A percentile compares a stretch with the other conserved stretches of the same genome.
These are phyloP conservation scores for Choricystis sp. DNA, from an alignment of 139 green algal species.

Conservation along the genomic window DNA sequence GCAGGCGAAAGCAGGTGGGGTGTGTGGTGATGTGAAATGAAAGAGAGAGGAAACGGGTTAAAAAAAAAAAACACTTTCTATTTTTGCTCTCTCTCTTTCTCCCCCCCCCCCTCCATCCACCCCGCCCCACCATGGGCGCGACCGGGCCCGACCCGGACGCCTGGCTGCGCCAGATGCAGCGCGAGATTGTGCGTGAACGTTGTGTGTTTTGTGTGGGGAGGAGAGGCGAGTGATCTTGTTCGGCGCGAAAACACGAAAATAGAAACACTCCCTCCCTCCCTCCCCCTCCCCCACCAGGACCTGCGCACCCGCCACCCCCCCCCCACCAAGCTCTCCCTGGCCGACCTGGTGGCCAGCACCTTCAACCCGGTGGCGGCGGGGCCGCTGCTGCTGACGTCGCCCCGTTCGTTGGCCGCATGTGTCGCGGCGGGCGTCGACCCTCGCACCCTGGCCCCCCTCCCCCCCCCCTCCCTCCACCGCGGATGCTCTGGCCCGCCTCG, in stretches of 20 bases:
- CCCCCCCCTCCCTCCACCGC: not conserved
- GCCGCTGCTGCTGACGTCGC: not conserved
- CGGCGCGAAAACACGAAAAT: not conserved
- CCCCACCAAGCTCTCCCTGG: not conserved
- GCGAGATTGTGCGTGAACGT: too few relatives aligned
- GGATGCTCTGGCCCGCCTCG: not conserved
- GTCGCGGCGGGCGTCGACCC: not conserved
- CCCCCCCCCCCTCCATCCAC: too few relatives aligned
- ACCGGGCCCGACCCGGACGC: not conserved
- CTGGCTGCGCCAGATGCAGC: not conserved
- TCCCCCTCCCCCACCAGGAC: too few relatives aligned
- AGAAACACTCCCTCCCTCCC: not conserved
- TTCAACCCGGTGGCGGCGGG: not conserved
- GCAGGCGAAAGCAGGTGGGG: too few relatives aligned
- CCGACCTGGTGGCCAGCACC: not conserved
- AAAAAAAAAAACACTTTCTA: too few relatives aligned
- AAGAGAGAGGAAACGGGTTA: too few relatives aligned
- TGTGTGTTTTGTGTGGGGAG: not conserved
- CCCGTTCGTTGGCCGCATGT: not conserved
- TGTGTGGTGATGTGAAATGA: too few relatives aligned
- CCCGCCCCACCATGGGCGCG: too few relatives aligned
- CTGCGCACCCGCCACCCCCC: too few relatives aligned
- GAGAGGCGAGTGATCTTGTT: not conserved
- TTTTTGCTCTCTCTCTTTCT: too few relatives aligned
- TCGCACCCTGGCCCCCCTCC: not conserved